A percentile compares a stretch with the other conserved stretches of the same genome.
Conservation (phyloP, 23 red algal genomes). For the Gracilaria caudata region DNA sequence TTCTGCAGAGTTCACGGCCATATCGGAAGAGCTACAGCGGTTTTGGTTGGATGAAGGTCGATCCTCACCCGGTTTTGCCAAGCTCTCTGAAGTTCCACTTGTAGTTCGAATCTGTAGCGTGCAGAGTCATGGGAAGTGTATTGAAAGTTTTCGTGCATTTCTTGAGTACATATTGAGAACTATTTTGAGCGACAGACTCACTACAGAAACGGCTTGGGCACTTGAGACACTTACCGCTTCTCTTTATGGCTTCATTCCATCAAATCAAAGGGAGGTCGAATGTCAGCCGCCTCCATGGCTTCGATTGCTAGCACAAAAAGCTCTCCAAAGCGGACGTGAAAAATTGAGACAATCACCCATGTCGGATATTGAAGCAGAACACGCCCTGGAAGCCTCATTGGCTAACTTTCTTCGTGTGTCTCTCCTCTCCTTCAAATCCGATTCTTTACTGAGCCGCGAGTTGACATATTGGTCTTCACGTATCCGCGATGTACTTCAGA, state of each 20-base stretch:
- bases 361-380: neutral
- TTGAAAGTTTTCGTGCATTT: conserved; percentile 9
- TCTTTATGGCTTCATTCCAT: conserved; percentile 3
- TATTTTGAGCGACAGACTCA: conserved; percentile 5
- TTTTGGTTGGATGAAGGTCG: neutral
- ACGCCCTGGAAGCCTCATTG: conserved; percentile 1
- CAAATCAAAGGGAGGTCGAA: neutral
- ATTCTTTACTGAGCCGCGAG: neutral
- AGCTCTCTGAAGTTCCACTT: conserved; percentile 9
- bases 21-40: conserved; percentile 6
- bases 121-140: conserved; percentile 17
- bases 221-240: conserved; percentile 37
- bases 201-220: neutral
- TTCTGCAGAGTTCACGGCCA: neutral
- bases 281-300: neutral
- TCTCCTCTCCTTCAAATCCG: neutral
- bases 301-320: neutral
- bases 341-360: neutral
- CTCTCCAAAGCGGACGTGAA: neutral
- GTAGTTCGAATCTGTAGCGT: conserved; percentile 32
- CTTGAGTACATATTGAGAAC: neutral
- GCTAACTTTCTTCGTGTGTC: conserved; percentile 14
- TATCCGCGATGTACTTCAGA: conserved; percentile 7
- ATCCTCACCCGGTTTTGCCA: neutral
- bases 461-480: conserved; percentile 9